Conservation (phyloP, 2,329 filamentous ascomycete species). For the Clarireedia paspali region DNA sequence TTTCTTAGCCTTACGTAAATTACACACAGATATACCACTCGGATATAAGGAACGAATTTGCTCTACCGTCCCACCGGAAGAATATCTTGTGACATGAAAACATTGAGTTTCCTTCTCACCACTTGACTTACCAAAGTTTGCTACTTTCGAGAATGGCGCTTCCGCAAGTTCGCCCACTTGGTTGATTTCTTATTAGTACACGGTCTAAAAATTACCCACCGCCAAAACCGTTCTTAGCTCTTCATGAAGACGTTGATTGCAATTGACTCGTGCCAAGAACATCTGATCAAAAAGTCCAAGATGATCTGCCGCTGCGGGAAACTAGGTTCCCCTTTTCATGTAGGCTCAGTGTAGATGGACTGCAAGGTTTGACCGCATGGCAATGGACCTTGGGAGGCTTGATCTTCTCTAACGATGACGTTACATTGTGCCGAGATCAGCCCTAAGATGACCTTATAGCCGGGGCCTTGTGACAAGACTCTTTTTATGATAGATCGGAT, state of each 20-base stretch:
- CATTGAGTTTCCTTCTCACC: not conserved
- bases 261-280: conserved; percentile 6
- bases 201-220: not conserved
- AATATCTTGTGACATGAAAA: not conserved
- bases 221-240: not conserved
- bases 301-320: not conserved
- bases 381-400: not conserved
- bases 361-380: not conserved
- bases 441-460: not conserved
- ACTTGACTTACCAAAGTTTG: not conserved
- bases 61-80: not conserved
- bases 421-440: not conserved
- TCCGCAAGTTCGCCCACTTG: not conserved
- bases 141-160: not conserved
- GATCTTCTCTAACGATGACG: not conserved
- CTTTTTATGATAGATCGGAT: not conserved
- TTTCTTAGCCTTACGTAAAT: not conserved
- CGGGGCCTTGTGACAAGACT: too few species aligned
- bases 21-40: not conserved
- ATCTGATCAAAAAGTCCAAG: not conserved
- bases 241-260: not conserved
- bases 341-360: not conserved
- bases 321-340: not conserved
- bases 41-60: not conserved
- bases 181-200: not conserved